phyloP scores from a whole-genome alignment of 2,329 filamentous ascomycete genomes.

The Zasmidium angulare region DNA sequence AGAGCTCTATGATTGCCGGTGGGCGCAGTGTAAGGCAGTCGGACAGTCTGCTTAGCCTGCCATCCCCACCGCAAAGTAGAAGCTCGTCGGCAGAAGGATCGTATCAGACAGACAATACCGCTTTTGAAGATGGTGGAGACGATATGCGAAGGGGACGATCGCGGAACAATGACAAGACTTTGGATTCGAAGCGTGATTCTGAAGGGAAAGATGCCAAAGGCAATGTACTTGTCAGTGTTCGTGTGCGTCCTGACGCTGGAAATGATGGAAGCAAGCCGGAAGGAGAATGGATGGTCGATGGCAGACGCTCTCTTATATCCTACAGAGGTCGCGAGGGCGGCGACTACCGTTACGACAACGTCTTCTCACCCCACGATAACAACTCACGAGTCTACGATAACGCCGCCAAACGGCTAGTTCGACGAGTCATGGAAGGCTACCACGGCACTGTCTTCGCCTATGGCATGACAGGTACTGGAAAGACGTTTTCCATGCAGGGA shows the following conservation, averaged over 20 bases:
- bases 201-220: conserved; percentile 73
- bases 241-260: conserved; percentile 81
- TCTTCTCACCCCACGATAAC: conserved; percentile 90
- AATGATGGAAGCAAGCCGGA: conserved; percentile 63
- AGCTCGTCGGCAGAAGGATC: conserved; percentile 92
- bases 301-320: conserved; percentile 74
- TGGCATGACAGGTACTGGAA: conserved; percentile 94
- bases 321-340: conserved; percentile 88
- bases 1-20: conserved; percentile 70
- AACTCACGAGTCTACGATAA: conserved; percentile 95
- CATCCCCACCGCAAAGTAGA: conserved; percentile 82
- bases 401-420: conserved; percentile 87
- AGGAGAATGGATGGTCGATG: conserved; percentile 90
- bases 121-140: conserved; percentile 77
- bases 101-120: conserved; percentile 85
- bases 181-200: conserved; percentile 32
- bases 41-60: conserved; percentile 72
- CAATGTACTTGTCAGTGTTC: conserved; percentile 92
- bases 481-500: conserved; percentile 99
- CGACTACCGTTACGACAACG: conserved; percentile 94
- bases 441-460: conserved; percentile 99
- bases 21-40: conserved; percentile 64
- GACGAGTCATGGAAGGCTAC: conserved; percentile 98
- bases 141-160: conserved; percentile 46
- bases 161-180: conserved; percentile 32